phyloP scores from a whole-genome alignment of 2,329 filamentous ascomycete genomes.

The Aureobasidium sp. region DNA sequence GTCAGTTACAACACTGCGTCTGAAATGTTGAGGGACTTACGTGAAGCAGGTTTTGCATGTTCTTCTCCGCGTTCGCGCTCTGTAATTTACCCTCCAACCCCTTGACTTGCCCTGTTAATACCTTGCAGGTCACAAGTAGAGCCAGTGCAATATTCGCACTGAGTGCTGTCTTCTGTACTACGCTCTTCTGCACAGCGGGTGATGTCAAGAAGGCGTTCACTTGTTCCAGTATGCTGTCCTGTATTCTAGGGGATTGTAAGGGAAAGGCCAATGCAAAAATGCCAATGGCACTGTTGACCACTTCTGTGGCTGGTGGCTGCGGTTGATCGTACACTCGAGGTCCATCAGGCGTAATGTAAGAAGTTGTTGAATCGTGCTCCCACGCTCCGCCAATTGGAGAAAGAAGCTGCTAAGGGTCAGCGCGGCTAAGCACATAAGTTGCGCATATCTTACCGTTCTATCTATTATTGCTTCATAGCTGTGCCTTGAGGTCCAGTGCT shows the following conservation, averaged over 20 bases:
- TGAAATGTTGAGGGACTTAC: conserved; percentile 42
- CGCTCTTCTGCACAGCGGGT: conserved; percentile 75
- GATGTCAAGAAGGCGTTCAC: conserved; percentile 86
- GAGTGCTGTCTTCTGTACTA: conserved; percentile 81
- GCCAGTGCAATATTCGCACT: conserved; percentile 83
- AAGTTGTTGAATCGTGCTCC: conserved; percentile 78
- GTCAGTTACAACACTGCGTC: not conserved
- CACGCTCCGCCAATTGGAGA: conserved; percentile 70
- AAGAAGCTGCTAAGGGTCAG: conserved; percentile 26
- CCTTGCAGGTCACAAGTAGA: conserved; percentile 69
- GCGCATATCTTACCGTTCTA: conserved; percentile 27
- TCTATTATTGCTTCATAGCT: conserved; percentile 60
- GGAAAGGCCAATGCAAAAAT: conserved; percentile 88
- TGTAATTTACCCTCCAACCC: conserved; percentile 74
- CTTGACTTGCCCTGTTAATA: conserved; percentile 55
- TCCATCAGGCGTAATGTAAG: conserved; percentile 55
- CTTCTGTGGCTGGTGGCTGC: conserved; percentile 82
- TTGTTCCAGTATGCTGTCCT: conserved; percentile 93
- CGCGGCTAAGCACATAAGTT: not conserved
- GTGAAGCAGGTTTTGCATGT: conserved; percentile 61
- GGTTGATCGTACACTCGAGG: conserved; percentile 38
- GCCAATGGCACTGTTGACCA: conserved; percentile 88
- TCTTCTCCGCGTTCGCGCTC: conserved; percentile 67
- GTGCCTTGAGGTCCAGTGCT: conserved; percentile 31
- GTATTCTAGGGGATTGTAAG: conserved; percentile 79